Evolutionary conservation across 257 asterid species (phyloP), one percentile per base, ranked within the genome.

Genomic region (Ehretia macrophylla): DNA sequence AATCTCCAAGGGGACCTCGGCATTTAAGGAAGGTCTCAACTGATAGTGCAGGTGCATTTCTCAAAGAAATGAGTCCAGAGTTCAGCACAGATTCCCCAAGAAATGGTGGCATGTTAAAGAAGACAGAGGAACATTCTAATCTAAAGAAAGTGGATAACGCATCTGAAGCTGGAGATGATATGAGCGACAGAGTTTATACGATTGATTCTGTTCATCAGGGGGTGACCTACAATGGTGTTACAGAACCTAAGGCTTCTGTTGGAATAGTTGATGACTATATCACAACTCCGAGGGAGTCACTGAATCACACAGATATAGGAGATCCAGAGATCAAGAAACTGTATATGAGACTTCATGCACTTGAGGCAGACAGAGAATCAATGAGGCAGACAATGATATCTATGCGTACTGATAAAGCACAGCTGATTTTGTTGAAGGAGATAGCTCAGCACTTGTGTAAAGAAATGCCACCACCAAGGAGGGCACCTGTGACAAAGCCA

Each of bases 281-380:
- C 64, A 48, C 64, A 42, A 76, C 96, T 62, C 87, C 89, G 17
- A 74, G 63, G 73, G 81, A 70, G 38, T 65, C 82, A 8, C 55
- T 71, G 18, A 59, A 72, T 52, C 71, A 68, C 60, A 71, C 81
- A 11, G 75, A 72, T 61, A 60, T 63, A 63, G 76, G 71, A 57
- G 95, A 88, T 68, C 74, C 87, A 27, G 95, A 86, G 66, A 72
- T 92, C 67, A 90, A 79, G 70, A 88, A 88, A 87, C 75, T 92
- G 70, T 84, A 92, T 69, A 81, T 77, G 21, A 84, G 96, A 81
- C 86, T 88, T 73, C 99, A 86, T 37, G 85, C 96, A 54, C 95
- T 92, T 61, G 99, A 92, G 81, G 99, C 97, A 71, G 99, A 92
- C 73, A 82, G 95, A 73, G 97, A 92, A 81, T 84, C 93, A 11